These are phyloP conservation scores for Cytospora paraplurivora DNA, from an alignment of 2,329 filamentous ascomycete genomes.

Conservation along the genomic window DNA sequence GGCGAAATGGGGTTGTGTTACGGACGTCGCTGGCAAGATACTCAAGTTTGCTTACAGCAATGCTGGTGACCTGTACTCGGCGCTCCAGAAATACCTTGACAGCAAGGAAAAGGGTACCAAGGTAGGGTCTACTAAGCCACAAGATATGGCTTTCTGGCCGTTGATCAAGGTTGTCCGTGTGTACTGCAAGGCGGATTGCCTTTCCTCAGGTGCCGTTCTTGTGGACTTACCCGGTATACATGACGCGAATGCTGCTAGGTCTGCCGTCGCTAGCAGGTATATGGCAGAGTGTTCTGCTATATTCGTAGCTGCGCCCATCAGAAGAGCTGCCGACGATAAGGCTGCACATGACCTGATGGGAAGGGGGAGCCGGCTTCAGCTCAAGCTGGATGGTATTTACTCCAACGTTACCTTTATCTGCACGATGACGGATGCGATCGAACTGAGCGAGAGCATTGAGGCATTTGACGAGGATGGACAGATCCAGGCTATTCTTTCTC, in stretches of 20 bases:
- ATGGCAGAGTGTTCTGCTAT: slow-evolving; percentile 61
- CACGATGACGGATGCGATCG: slow-evolving; percentile 64
- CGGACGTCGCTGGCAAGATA: slow-evolving; percentile 1
- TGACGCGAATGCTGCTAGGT: slow-evolving; percentile 61
- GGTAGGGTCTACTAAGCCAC: slow-evolving; percentile 31
- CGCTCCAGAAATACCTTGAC: slow-evolving; percentile 54
- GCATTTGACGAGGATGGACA: slow-evolving; percentile 15
- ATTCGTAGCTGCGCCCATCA: slow-evolving; percentile 66
- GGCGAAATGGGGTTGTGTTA: slow-evolving; percentile 34
- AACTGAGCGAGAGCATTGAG: neutral
- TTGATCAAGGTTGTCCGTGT: slow-evolving; percentile 54
- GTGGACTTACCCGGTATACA: slow-evolving; percentile 59
- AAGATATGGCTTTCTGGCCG: slow-evolving; percentile 46
- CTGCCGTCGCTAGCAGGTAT: slow-evolving; percentile 59
- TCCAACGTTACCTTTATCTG: slow-evolving; percentile 62
- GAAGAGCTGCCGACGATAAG: slow-evolving; percentile 61
- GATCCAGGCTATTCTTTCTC: neutral
- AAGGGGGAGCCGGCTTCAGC: slow-evolving; percentile 57
- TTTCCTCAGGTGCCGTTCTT: slow-evolving; percentile 41
- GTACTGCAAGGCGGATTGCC: slow-evolving; percentile 37
- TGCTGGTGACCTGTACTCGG: neutral
- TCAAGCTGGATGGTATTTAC: slow-evolving; percentile 60
- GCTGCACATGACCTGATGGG: slow-evolving; percentile 58
- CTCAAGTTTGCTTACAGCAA: neutral
- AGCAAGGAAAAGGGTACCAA: slow-evolving; percentile 48